Conservation (phyloP, 73 alveolate species). For the Blepharisma stoltei region DNA sequence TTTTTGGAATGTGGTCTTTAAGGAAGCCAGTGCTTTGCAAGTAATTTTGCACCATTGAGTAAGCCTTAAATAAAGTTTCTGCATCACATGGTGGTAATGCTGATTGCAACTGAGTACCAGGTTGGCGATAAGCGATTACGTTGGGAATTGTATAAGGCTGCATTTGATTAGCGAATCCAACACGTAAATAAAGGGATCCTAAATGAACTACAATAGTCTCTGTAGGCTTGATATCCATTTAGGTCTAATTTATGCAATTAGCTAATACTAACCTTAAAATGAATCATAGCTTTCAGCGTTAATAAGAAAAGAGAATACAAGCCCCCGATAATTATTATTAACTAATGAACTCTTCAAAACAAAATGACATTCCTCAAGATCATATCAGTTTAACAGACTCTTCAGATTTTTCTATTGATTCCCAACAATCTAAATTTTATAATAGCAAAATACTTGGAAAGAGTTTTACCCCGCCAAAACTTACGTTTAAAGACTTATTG, state of each 20-base stretch:
- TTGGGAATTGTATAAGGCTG: constrained; percentile 75
- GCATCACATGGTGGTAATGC: constrained; percentile 12
- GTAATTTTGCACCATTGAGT: constrained; percentile 43
- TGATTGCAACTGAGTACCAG: not conserved
- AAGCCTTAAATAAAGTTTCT: constrained; percentile 39
- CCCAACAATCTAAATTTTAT: too few species aligned
- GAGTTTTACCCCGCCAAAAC: too few species aligned
- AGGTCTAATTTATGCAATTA: not conserved
- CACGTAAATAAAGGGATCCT: constrained; percentile 53
- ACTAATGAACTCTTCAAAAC: too few species aligned
- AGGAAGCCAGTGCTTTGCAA: constrained; percentile 34
- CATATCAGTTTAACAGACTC: too few species aligned
- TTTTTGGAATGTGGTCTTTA: constrained; percentile 47
- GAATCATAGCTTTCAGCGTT: too few species aligned
- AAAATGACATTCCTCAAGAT: too few species aligned
- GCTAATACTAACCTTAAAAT: too few species aligned
- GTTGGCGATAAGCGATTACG: constrained; percentile 62
- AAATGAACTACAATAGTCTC: constrained; percentile 68
- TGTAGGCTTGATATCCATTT: constrained; percentile 22
- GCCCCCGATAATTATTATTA: too few species aligned
- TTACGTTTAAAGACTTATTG: too few species aligned
- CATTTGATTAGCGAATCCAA: constrained; percentile 75
- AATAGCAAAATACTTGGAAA: too few species aligned
- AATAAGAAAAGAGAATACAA: too few species aligned
- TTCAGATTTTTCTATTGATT: too few species aligned